A percentile compares a stretch with the other conserved stretches of the same genome.
These are phyloP conservation scores for Strigomonas culicis DNA, from an alignment of 208 protist genomes.

Conservation along the genomic window DNA sequence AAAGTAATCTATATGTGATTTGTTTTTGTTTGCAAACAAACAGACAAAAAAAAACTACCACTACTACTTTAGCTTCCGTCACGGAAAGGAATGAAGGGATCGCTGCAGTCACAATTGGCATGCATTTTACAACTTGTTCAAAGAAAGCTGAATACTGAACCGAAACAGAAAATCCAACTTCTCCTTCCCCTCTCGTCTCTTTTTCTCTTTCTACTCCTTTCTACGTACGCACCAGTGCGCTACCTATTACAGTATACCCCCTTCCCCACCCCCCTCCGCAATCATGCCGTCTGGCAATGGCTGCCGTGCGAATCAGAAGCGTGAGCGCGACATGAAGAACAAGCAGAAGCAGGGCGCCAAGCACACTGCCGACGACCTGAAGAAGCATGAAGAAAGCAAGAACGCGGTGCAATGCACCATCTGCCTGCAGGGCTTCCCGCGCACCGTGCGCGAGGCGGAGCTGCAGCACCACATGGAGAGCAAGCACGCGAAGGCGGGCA, in stretches of 20 bases:
- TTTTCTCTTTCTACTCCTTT: conserved; percentile 14
- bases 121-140: background rate
- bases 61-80: too few relatives aligned
- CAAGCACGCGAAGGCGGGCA: conserved; percentile 58
- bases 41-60: conserved; percentile 3
- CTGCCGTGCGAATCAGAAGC: conserved; percentile 57
- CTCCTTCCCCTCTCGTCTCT: background rate
- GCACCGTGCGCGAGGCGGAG: conserved; percentile 63
- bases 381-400: conserved; percentile 76
- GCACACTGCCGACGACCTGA: conserved; percentile 54
- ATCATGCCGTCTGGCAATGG: conserved; percentile 77
- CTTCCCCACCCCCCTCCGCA: background rate
- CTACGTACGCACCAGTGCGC: background rate
- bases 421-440: conserved; percentile 73
- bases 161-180: background rate
- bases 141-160: background rate
- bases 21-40: conserved; percentile 4
- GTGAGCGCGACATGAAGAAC: conserved; percentile 58
- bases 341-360: conserved; percentile 25
- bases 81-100: too few relatives aligned
- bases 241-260: background rate
- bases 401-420: conserved; percentile 71
- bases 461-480: conserved; percentile 69
- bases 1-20: background rate
- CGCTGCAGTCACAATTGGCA: background rate